Evolutionary conservation across 768 basidiomycete genomes (phyloP).

Genomic region (Boletus huronensis): DNA sequence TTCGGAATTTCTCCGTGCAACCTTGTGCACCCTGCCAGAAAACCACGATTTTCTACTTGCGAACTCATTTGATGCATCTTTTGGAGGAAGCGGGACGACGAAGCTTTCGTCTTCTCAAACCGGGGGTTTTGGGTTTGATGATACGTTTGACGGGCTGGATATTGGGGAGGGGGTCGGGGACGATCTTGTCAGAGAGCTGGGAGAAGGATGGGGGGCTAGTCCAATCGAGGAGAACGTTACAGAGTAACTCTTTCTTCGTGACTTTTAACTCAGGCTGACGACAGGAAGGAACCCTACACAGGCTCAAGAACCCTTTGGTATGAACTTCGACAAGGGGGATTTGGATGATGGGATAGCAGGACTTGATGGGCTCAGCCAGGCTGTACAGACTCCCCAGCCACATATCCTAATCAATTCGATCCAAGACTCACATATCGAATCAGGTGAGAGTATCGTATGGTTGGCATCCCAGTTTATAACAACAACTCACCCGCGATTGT

Average conservation of each 20-base stretch:
- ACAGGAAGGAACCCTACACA: slow-evolving; percentile 12
- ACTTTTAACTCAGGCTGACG: slow-evolving; percentile 9
- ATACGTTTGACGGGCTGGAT: slow-evolving; percentile 57
- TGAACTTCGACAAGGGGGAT: slow-evolving; percentile 17
- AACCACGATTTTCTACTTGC: slow-evolving; percentile 65
- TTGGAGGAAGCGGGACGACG: slow-evolving; percentile 37
- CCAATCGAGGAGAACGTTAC: slow-evolving; percentile 4
- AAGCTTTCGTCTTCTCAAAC: slow-evolving; percentile 54
- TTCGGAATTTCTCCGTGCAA: slow-evolving; percentile 47
- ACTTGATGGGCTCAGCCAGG: not conserved
- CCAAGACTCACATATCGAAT: not conserved
- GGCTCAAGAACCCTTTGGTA: slow-evolving; percentile 16
- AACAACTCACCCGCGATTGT: not conserved
- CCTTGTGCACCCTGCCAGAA: slow-evolving; percentile 65
- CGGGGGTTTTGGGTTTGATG: slow-evolving; percentile 48
- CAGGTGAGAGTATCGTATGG: slow-evolving; percentile 8
- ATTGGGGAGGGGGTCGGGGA: slow-evolving; percentile 62
- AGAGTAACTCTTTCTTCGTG: slow-evolving; percentile 11
- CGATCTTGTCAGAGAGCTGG: slow-evolving; percentile 72
- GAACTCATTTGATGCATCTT: slow-evolving; percentile 62
- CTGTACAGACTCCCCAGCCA: not conserved
- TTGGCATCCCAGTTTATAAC: not conserved
- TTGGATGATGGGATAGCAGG: slow-evolving; percentile 25
- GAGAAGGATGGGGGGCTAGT: slow-evolving; percentile 58
- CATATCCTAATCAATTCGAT: not conserved